A percentile compares a stretch with the other conserved stretches of the same genome.
Conservation (phyloP, 2,329 filamentous ascomycete species). For the Sarocladium brachiariae region DNA sequence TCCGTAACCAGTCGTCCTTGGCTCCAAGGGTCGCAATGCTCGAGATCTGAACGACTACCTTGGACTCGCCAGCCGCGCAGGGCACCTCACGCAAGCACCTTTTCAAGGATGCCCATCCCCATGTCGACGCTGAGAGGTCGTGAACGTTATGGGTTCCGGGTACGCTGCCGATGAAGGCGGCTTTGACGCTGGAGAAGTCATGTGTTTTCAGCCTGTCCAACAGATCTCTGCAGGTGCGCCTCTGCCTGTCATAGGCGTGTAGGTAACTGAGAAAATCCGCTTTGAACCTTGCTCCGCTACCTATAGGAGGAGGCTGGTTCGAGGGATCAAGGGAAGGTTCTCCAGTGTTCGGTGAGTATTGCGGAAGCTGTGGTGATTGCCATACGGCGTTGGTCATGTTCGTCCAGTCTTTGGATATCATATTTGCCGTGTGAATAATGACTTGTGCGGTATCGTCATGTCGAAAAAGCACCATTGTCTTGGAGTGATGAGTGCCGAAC, state of each 20-base stretch:
- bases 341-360: conserved; percentile 16
- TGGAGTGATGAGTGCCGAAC: conserved; percentile 80
- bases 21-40: conserved; percentile 74
- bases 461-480: conserved; percentile 79
- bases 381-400: conserved; percentile 85
- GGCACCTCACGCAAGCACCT: conserved; percentile 51
- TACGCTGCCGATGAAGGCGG: conserved; percentile 69
- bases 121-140: conserved; percentile 48
- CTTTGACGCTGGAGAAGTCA: conserved; percentile 65
- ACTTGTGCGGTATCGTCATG: conserved; percentile 72
- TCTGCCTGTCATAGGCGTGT: conserved; percentile 55
- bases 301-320: conserved; percentile 25
- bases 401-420: conserved; percentile 81
- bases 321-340: background rate
- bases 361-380: conserved; percentile 64
- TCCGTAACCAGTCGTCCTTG: conserved; percentile 64
- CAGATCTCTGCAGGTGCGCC: conserved; percentile 47
- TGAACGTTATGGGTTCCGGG: conserved; percentile 57
- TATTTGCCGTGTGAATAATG: conserved; percentile 83
- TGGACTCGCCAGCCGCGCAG: conserved; percentile 30
- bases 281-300: conserved; percentile 68
- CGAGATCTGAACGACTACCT: conserved; percentile 59
- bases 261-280: conserved; percentile 68
- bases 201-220: conserved; percentile 50
- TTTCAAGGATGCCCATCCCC: conserved; percentile 68